phyloP scores from a whole-genome alignment of 495 filamentous ascomycete species.

The Amniculicola lignicola region DNA sequence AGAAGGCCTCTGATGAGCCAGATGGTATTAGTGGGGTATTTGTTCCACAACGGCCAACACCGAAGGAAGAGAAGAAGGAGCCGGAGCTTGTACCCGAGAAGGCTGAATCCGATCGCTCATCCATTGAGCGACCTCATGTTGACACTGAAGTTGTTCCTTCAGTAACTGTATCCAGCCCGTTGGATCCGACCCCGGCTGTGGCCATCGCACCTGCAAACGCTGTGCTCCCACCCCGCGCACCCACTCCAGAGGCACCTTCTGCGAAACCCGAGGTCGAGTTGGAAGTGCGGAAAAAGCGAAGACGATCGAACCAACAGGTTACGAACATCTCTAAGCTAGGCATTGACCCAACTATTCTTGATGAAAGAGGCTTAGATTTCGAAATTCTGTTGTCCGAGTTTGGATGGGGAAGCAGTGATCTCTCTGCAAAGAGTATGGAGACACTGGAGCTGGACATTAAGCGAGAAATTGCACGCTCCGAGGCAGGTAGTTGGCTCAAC shows the following conservation, averaged over 20 bases:
- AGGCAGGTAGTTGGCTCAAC: constrained; percentile 88
- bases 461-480: constrained; percentile 81
- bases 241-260: constrained; percentile 38
- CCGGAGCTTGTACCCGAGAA: constrained; percentile 5
- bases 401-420: constrained; percentile 78
- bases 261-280: constrained; percentile 42
- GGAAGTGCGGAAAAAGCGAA: constrained; percentile 54
- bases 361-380: constrained; percentile 66
- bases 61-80: constrained; percentile 30
- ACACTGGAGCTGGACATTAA: constrained; percentile 78
- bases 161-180: constrained; percentile 38
- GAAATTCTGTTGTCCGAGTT: constrained; percentile 80
- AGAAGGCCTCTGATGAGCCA: constrained; percentile 52
- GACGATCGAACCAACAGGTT: constrained; percentile 68
- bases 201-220: constrained; percentile 9
- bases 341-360: constrained; percentile 66
- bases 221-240: constrained; percentile 21
- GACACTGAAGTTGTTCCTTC: constrained; percentile 35
- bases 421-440: constrained; percentile 70
- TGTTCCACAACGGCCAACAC: constrained; percentile 21
- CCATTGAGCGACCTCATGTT: constrained; percentile 22
- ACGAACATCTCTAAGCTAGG: constrained; percentile 76
- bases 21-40: constrained; percentile 81
- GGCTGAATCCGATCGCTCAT: constrained; percentile 14
- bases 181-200: constrained; percentile 15